Conservation (phyloP, 2,329 filamentous ascomycete genomes). For the Xylaria sp. region DNA sequence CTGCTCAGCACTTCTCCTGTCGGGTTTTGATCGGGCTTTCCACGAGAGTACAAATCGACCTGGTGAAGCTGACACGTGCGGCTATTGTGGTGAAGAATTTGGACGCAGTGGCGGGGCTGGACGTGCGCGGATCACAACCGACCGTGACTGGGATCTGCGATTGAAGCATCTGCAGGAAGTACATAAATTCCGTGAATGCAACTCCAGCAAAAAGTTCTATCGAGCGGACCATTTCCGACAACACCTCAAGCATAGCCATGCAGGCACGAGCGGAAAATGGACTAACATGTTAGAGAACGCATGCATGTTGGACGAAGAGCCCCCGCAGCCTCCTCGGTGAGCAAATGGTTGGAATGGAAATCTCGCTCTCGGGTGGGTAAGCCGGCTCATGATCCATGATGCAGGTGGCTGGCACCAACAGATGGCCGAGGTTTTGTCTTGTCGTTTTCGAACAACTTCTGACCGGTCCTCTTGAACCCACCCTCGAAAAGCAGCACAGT, state of each 20-base stretch:
- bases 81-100: slow-evolving; percentile 96
- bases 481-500: background rate
- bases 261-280: slow-evolving; percentile 97
- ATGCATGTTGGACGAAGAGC: slow-evolving; percentile 91
- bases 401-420: slow-evolving; percentile 20
- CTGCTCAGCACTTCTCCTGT: slow-evolving; percentile 78
- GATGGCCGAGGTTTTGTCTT: slow-evolving; percentile 9
- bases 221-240: slow-evolving; percentile 97
- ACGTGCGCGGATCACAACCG: slow-evolving; percentile 66
- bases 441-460: slow-evolving; percentile 1
- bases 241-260: slow-evolving; percentile 97
- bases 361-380: slow-evolving; percentile 2
- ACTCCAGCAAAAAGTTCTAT: slow-evolving; percentile 98
- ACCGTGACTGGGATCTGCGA: slow-evolving; percentile 87
- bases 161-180: slow-evolving; percentile 87
- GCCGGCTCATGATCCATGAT: background rate
- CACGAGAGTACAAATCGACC: slow-evolving; percentile 78
- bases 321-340: slow-evolving; percentile 59
- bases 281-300: slow-evolving; percentile 97
- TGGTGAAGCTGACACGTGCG: slow-evolving; percentile 81
- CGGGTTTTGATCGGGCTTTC: slow-evolving; percentile 81
- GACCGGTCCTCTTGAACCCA: slow-evolving; percentile 1
- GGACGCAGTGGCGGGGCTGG: slow-evolving; percentile 58
- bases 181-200: slow-evolving; percentile 98
- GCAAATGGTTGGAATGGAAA: slow-evolving; percentile 14